Conservation (phyloP, 257 asterid species). For the Solanum lycopersicoides region DNA sequence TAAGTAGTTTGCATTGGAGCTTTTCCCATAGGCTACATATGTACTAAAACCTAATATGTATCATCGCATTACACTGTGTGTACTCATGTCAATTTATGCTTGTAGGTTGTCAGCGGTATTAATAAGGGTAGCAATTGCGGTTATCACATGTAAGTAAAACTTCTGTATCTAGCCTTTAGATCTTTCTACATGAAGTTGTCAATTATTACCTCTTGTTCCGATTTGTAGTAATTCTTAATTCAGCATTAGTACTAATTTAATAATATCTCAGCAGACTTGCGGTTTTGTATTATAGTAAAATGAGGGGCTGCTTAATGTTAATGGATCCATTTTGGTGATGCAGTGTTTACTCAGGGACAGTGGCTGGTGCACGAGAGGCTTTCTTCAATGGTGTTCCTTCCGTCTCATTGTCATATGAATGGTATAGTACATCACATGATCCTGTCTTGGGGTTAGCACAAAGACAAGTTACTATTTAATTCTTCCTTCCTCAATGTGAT, state of each 20-base stretch:
- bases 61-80: background rate
- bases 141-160: conserved; percentile 56
- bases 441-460: background rate
- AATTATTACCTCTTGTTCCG: background rate
- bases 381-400: conserved; percentile 66
- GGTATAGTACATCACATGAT: conserved; percentile 24
- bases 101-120: conserved; percentile 88
- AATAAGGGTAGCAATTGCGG: conserved; percentile 90
- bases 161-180: background rate
- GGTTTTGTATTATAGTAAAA: background rate
- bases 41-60: background rate
- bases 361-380: conserved; percentile 97
- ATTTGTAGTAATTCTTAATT: background rate
- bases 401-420: conserved; percentile 74
- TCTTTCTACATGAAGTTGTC: background rate
- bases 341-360: conserved; percentile 91
- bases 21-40: background rate
- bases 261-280: background rate
- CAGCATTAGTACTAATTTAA: background rate
- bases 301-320: background rate
- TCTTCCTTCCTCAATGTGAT: background rate
- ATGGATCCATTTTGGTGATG: conserved; percentile 8
- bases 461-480: background rate
- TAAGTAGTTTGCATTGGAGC: background rate
- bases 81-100: conserved; percentile 5